phyloP scores from a whole-genome alignment of 768 basidiomycete species.

The Saitozyma podzolica region DNA sequence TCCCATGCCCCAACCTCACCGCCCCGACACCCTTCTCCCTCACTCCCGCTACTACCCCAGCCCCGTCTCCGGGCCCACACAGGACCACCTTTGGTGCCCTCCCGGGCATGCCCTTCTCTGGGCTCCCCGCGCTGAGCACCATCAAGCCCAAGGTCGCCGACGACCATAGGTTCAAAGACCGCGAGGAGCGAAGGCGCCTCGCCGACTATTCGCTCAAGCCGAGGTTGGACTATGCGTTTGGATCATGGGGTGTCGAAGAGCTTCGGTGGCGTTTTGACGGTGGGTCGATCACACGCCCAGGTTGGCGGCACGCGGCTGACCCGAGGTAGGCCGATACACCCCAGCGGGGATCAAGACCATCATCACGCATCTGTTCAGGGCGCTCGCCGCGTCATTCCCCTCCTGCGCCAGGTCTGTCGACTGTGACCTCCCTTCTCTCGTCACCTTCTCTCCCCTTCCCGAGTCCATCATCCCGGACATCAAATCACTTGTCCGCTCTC shows the following conservation, averaged over 20 bases:
- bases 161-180: conserved; percentile 22
- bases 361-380: conserved; percentile 29
- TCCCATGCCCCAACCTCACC: conserved; percentile 47
- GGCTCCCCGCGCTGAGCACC: conserved; percentile 32
- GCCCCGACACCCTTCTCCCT: conserved; percentile 43
- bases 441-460: conserved; percentile 36
- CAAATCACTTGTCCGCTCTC: conserved; percentile 13
- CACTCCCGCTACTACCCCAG: conserved; percentile 42
- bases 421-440: conserved; percentile 25
- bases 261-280: conserved; percentile 41
- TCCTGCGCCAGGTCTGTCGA: conserved; percentile 17
- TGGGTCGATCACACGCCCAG: conserved; percentile 10
- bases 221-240: conserved; percentile 44
- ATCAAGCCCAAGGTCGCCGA: conserved; percentile 37
- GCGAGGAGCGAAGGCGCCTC: conserved; percentile 30
- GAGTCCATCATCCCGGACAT: conserved; percentile 21
- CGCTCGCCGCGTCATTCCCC: conserved; percentile 31
- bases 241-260: conserved; percentile 33
- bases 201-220: conserved; percentile 43
- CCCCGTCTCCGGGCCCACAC: conserved; percentile 29
- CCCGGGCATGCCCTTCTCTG: conserved; percentile 10
- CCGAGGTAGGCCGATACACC: conserved; percentile 37
- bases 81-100: conserved; percentile 17
- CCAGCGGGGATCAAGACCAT: conserved; percentile 33
- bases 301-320: neutral